Conservation (phyloP, 805 yeast genomes). For the Pichia eremophila region DNA sequence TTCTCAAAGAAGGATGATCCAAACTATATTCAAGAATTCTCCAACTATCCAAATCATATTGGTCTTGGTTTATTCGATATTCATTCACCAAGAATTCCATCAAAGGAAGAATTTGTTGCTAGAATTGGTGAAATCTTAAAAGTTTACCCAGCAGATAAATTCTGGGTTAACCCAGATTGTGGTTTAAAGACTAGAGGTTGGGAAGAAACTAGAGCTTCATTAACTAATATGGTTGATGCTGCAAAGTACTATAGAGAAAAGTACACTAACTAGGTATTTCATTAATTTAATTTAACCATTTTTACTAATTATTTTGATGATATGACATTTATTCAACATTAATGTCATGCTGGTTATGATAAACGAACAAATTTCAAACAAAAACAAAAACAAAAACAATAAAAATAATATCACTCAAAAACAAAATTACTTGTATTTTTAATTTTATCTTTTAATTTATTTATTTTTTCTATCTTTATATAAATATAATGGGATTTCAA, state of each 20-base stretch:
- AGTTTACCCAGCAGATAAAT: slow-evolving; percentile 94
- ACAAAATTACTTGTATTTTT: slow-evolving; percentile 9
- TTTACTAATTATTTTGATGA: not conserved
- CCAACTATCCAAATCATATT: slow-evolving; percentile 98
- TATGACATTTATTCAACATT: slow-evolving; percentile 31
- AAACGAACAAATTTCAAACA: slow-evolving; percentile 7
- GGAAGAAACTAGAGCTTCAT: slow-evolving; percentile 92
- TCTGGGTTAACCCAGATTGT: slow-evolving; percentile 99
- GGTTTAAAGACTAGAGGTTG: slow-evolving; percentile 99
- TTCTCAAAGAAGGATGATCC: slow-evolving; percentile 99
- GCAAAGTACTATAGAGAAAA: slow-evolving; percentile 82
- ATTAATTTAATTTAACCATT: not conserved
- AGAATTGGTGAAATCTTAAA: slow-evolving; percentile 92
- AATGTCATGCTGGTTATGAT: slow-evolving; percentile 23
- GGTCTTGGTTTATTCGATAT: slow-evolving; percentile 99
- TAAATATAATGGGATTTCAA: slow-evolving; percentile 34
- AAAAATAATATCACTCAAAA: not conserved
- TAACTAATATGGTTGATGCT: slow-evolving; percentile 98
- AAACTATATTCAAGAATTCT: slow-evolving; percentile 93
- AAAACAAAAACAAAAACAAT: slow-evolving; percentile 1
- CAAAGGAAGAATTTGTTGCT: slow-evolving; percentile 89
- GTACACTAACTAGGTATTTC: slow-evolving; percentile 22
- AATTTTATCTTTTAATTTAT: slow-evolving; percentile 8
- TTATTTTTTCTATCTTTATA: slow-evolving; percentile 8
- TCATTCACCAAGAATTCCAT: slow-evolving; percentile 99